phyloP scores from a whole-genome alignment of 2,329 filamentous ascomycete genomes.

The Ilyonectria robusta region DNA sequence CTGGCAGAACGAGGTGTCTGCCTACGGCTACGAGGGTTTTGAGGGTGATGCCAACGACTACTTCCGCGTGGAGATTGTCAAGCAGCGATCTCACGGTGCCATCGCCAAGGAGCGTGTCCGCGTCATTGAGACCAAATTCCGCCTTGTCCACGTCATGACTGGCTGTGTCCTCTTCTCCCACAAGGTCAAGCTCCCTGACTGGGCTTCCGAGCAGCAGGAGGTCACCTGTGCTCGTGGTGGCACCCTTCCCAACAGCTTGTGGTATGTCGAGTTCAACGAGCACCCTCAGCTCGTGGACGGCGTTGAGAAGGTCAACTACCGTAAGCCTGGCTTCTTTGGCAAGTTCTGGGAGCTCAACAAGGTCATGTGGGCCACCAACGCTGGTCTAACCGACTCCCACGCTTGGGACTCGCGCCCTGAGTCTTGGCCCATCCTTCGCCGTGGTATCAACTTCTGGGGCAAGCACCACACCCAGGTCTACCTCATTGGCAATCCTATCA shows the following conservation, averaged over 20 bases:
- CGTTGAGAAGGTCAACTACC: conserved; percentile 96
- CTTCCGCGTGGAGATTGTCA: conserved; percentile 95
- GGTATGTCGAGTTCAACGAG: conserved; percentile 94
- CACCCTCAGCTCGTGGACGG: conserved; percentile 82
- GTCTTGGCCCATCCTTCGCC: conserved; percentile 91
- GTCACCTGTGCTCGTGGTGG: conserved; percentile 96
- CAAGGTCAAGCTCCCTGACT: conserved; percentile 98
- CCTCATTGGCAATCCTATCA: conserved; percentile 92
- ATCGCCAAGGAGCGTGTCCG: conserved; percentile 87
- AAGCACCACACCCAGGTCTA: conserved; percentile 96
- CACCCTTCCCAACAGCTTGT: conserved; percentile 94
- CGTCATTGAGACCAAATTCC: conserved; percentile 97
- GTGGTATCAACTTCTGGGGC: conserved; percentile 99
- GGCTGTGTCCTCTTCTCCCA: conserved; percentile 97
- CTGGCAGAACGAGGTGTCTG: conserved; percentile 96
- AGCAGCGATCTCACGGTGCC: conserved; percentile 84
- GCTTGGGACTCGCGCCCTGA: conserved; percentile 97
- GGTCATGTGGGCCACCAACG: conserved; percentile 99
- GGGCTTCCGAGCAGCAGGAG: conserved; percentile 98
- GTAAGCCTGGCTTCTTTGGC: conserved; percentile 92
- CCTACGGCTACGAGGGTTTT: conserved; percentile 97
- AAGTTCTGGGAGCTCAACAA: conserved; percentile 98
- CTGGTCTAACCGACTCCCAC: conserved; percentile 94
- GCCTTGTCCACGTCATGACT: conserved; percentile 95
- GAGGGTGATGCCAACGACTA: conserved; percentile 96